Evolutionary conservation across 2,329 filamentous ascomycete genomes (phyloP).

Genomic region (Ramichloridium luteum): DNA sequence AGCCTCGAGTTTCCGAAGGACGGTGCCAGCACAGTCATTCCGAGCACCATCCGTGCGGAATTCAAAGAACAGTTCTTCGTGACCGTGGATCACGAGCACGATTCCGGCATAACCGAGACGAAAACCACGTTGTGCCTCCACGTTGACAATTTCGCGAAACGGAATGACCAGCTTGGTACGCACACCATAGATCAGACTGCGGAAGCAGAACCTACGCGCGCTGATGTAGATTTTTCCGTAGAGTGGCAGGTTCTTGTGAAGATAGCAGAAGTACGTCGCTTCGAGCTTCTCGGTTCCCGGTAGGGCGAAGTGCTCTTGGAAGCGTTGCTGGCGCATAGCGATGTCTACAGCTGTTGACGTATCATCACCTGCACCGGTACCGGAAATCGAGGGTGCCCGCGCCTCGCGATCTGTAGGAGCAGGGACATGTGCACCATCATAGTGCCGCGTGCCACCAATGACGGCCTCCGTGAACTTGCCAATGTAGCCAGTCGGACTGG

Average conservation of each 20-base stretch:
- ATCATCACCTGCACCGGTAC: too few species aligned
- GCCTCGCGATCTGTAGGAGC: conserved; percentile 46
- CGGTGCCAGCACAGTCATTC: conserved; percentile 77
- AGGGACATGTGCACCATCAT: conserved; percentile 58
- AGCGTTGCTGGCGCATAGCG: conserved; percentile 50
- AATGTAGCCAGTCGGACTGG: conserved; percentile 89
- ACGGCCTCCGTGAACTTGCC: conserved; percentile 97
- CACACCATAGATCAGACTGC: conserved; percentile 77
- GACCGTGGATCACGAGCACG: conserved; percentile 82
- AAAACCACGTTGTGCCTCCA: conserved; percentile 90
- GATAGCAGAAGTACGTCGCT: conserved; percentile 81
- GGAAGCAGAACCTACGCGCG: conserved; percentile 78
- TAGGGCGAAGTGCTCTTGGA: conserved; percentile 82
- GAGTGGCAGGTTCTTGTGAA: conserved; percentile 79
- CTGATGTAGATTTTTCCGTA: conserved; percentile 97
- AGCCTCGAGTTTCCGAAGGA: conserved; percentile 65
- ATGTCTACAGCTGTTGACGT: conserved; percentile 44
- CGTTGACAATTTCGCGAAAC: conserved; percentile 81
- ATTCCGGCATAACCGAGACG: conserved; percentile 82
- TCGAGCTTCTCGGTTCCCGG: conserved; percentile 70
- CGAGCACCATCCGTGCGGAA: conserved; percentile 65
- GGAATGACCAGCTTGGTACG: conserved; percentile 86
- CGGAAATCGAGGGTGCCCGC: too few species aligned
- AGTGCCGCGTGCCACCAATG: conserved; percentile 82
- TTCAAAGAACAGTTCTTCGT: conserved; percentile 95